Evolutionary conservation across 768 basidiomycete species (phyloP), one percentile per base, ranked within the genome.

Genomic region (Phylloporus sp.): DNA sequence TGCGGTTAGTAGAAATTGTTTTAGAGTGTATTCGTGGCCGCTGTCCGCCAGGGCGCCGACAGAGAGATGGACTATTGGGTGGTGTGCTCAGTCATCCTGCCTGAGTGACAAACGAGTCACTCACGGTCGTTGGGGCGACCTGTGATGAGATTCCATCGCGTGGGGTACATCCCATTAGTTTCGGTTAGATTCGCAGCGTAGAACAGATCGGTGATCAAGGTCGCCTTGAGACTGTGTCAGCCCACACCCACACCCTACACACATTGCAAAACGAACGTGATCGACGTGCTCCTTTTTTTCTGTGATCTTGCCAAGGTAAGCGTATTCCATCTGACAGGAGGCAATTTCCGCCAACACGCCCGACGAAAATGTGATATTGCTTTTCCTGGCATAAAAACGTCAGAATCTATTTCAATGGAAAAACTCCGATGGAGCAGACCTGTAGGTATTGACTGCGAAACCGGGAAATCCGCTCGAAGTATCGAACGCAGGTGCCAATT

Each of bases 281-380:
- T 78, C 72, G 44, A 74, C 79, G 55, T 83, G 81, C 34, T 76
- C 74, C 44, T 76, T 74, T 55, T 85, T 82, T 0, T 84, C 86
- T 0, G 89, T 90, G 21, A 83, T 62, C 55, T 88, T 82, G 4
- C 86, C 86, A 5, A 94, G 75, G 55, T 92, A 91, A 46, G 85
- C 79, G 58, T 92, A 87, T 65, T 94, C 92, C 42, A 94, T 62
- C 59, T 93, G 89, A 44, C 83, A 71, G 36, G 79, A 86, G 0
- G 81, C 86, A 26, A 91, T 81, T 65, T 96, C 92, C 0, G 92
- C 88, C 11, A 85, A 60, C 11, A 76, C 60, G 9, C 74, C 76
- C 5, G 69, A 56, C 37, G 0, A 0, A 24, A 5, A 21, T 7
- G n/a, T 3, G 11, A 9, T 2, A 17, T 15, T 26, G 1, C 1